A percentile compares a stretch with the other conserved stretches of the same genome.
phyloP scores from a whole-genome alignment of 1,284 basidiomycete genomes.

The Ceratobasidium sp. region DNA sequence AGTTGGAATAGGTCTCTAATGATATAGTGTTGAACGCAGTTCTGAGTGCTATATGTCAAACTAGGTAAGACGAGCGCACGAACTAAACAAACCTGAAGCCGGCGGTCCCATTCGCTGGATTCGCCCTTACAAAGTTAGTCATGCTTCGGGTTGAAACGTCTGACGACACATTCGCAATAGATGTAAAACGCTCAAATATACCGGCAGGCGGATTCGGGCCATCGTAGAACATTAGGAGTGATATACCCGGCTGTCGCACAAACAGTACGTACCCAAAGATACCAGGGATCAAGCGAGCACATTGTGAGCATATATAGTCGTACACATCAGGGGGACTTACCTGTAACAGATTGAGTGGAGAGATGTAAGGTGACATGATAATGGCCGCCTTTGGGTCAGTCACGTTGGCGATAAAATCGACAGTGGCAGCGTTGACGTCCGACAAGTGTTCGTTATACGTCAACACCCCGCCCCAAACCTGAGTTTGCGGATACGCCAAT shows the following conservation, averaged over 20 bases:
- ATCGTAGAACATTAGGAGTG: too few relatives aligned
- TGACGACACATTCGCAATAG: constrained; percentile 58
- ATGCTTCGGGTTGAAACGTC: constrained; percentile 62
- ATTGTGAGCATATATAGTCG: too few relatives aligned
- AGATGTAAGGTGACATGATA: constrained; percentile 59
- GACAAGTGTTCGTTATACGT: constrained; percentile 59
- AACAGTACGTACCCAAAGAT: too few relatives aligned
- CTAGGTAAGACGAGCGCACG: too few relatives aligned
- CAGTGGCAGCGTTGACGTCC: constrained; percentile 62
- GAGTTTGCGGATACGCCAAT: constrained; percentile 65
- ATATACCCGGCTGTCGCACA: constrained; percentile 56
- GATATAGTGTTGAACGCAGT: constrained; percentile 66
- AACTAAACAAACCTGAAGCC: constrained; percentile 61
- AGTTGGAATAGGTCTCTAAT: constrained; percentile 59
- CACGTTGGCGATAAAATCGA: constrained; percentile 64
- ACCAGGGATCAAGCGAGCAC: too few relatives aligned
- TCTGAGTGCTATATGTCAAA: too few relatives aligned
- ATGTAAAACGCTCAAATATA: constrained; percentile 65
- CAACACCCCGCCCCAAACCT: constrained; percentile 68
- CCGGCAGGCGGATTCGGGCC: constrained; percentile 64
- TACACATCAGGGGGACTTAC: constrained; percentile 3
- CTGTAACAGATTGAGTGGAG: neutral
- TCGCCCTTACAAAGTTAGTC: constrained; percentile 59
- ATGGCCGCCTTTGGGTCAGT: constrained; percentile 73
- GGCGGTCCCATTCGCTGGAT: constrained; percentile 61